phyloP scores from a whole-genome alignment of 148 eudicot species.

The Amaranthus cruentus region DNA sequence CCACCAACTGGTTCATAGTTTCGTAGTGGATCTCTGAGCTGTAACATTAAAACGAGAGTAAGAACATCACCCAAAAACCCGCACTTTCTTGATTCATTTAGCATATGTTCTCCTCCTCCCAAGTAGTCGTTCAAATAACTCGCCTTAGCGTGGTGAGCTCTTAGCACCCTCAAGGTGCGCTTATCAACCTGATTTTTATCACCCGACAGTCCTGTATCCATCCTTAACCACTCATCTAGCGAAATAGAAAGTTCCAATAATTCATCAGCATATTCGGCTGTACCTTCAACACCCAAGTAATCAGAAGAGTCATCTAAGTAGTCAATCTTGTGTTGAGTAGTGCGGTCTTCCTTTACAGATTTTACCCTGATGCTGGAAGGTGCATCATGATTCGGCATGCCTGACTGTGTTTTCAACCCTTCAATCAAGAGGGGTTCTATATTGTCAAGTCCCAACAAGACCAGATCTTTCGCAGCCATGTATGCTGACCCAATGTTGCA shows the following conservation, averaged over 20 bases:
- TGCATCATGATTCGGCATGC: constrained; percentile 65
- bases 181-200: constrained; percentile 50
- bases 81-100: constrained; percentile 36
- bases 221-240: constrained; percentile 80
- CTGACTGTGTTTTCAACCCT: constrained; percentile 82
- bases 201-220: constrained; percentile 55
- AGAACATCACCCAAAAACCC: constrained; percentile 67
- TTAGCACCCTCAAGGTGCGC: constrained; percentile 50
- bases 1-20: constrained; percentile 91
- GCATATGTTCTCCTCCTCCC: constrained; percentile 34
- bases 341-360: constrained; percentile 38
- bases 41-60: constrained; percentile 66
- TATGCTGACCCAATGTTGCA: constrained; percentile 32
- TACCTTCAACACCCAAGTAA: constrained; percentile 4
- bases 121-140: constrained; percentile 32
- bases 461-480: constrained; percentile 59
- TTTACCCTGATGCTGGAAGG: constrained; percentile 61
- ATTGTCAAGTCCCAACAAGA: constrained; percentile 61
- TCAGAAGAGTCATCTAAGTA: constrained; percentile 6
- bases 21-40: constrained; percentile 82
- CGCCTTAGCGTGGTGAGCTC: constrained; percentile 68
- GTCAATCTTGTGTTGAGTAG: constrained; percentile 39
- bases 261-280: constrained; percentile 16
- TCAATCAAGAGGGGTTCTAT: constrained; percentile 81
- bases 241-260: constrained; percentile 75